Evolutionary conservation across 345 rosid species (phyloP), one percentile per base, ranked within the genome.

Genomic region (Linum tenue): DNA sequence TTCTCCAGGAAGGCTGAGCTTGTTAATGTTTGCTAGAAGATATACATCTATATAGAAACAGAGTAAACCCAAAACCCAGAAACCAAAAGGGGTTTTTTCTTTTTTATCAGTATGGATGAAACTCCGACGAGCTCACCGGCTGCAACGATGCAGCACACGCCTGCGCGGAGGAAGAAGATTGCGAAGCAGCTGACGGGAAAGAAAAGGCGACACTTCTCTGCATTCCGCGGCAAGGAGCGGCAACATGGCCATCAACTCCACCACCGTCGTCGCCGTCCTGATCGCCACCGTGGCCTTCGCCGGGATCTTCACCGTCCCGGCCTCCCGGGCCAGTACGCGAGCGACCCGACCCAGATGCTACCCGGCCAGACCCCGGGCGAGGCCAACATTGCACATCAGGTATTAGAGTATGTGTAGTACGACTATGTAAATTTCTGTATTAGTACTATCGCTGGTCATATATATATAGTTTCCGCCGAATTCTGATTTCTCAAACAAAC

Each of bases 211-310:
- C 41, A 85, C 96, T 3, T 70, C 64, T 39, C 77, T 94, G 68
- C 99, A 94, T 78, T 81, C 90, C 1, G 92, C 96, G 0, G 92
- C 84, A 16, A 90, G 97, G 78, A 78, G 74, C 0, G 92, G 96
- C 43, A 76, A 88, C 75, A 73, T 84, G 37, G 97, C 98, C 0
- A 86, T 92, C 51, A 92, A 87, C 79, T 90, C 97, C 69, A 87
- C 98, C 15, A 92, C 98, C 0, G 97, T 92, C 0, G 98, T 92
- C 0, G 98, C 97, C 0, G 98, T 90, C 63, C 84, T 92, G 22
- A 92, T 92, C 14, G 97, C 98, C 38, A 89, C 98, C 0, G 96
- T 92, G 16, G 91, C 98, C 10, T 92, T 92, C 12, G 98, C 98
- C 12, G 97, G 97, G 22, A 89, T 92, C 69, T 92, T 89, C 79